Conservation (phyloP, 305 asterid species). For the Petunia hybrid region DNA sequence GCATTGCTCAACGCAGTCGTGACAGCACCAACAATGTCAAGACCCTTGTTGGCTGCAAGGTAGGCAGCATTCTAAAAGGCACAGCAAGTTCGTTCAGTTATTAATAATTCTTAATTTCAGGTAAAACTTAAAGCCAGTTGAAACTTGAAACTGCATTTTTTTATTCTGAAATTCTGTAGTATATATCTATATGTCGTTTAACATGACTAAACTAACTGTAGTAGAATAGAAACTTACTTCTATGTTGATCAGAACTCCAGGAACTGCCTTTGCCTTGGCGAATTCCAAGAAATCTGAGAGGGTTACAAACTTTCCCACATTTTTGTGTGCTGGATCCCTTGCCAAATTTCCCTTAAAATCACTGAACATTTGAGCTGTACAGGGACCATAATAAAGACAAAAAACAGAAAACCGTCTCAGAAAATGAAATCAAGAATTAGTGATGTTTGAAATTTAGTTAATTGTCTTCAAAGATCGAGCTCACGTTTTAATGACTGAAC, state of each 20-base stretch:
- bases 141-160: too few relatives aligned
- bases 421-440: neutral
- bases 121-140: too few relatives aligned
- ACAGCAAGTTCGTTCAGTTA: neutral
- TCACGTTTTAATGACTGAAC: slow-evolving; percentile 79
- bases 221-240: slow-evolving; percentile 45
- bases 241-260: slow-evolving; percentile 68
- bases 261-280: slow-evolving; percentile 62
- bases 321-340: slow-evolving; percentile 79
- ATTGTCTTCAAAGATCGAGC: slow-evolving; percentile 25
- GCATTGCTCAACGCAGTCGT: slow-evolving; percentile 68
- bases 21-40: slow-evolving; percentile 72
- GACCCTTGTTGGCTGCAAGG: slow-evolving; percentile 73
- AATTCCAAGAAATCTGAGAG: slow-evolving; percentile 80
- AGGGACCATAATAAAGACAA: neutral
- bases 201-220: neutral
- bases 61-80: slow-evolving; percentile 71
- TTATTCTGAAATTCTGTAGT: neutral
- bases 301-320: slow-evolving; percentile 75
- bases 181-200: neutral
- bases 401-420: neutral
- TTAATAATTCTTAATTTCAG: neutral
- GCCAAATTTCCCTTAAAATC: slow-evolving; percentile 47
- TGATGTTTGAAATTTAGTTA: neutral
- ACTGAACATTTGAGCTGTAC: slow-evolving; percentile 79